Base-by-base conservation (phyloP, 1,139 yeast species). In the Arxiozyma slooffiae region DNA sequence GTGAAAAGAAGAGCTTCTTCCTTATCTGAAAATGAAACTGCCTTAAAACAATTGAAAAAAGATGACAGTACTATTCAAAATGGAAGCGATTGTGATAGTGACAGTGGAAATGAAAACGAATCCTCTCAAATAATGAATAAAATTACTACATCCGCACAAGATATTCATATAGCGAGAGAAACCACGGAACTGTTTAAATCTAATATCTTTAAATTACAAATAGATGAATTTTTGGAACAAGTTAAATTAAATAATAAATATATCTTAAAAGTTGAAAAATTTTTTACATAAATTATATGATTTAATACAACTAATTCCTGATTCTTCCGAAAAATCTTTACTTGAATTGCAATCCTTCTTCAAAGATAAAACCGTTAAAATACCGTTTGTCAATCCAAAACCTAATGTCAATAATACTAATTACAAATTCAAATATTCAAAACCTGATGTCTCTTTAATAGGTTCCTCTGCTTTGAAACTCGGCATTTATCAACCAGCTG, bases 121-220 rank as follows among this genome's bases (percentile, higher is more conserved):
- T 49, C 47, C n/a, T 59, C 42, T 22, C 40, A 37, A 22, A 20
- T 47, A 51, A 52, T 40, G 47, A 46, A 46, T 18, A 50, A 57
- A 11, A n/a, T 11, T 11, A 30, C 36, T 30, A 67, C 81, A 38
- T 75, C 88, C 0, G 87, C 96, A 1, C 92, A 87, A 60, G 96
- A 92, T 53, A 81, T 90, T 46, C 96, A 90, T 62, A 76, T 85
- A 3, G 96, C 97, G 0, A 76, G 96, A 60, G 97, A 90, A 66
- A 86, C 97, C 0, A 94, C 96, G 0, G 97, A 89, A 64, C 72
- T 90, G 48, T 92, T 90, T 78, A 88, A 89, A 63, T 88, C 96
- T 16, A 90, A 90, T 67, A 88, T 92, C 52, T 90, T 92, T 79
- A 92, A 92, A 67, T 72, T 92, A 52, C 96, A 92, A 70, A 89